These are phyloP conservation scores for Phytophthora tentaculata DNA, from an alignment of 352 stramenopile species.

Conservation along the genomic window DNA sequence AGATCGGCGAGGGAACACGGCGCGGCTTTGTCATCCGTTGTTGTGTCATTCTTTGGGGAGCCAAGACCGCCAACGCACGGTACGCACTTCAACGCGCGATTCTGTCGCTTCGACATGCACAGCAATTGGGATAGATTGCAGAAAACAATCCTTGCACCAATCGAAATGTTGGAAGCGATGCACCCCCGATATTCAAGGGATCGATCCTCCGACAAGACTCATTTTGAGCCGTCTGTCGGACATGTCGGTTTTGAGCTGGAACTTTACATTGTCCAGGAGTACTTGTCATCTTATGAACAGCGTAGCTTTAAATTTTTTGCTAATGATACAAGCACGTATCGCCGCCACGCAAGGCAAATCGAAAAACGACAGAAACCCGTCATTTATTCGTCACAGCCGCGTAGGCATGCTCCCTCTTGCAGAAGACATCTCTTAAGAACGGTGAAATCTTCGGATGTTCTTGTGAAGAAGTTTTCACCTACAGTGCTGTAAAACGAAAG, in stretches of 20 bases:
- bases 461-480: too few relatives aligned
- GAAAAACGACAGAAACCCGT: too few relatives aligned
- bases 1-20: slow-evolving; percentile 15
- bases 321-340: too few relatives aligned
- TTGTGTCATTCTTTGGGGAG: slow-evolving; percentile 1
- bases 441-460: neutral
- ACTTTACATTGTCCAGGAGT: too few relatives aligned
- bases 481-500: too few relatives aligned
- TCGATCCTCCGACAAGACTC: neutral
- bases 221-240: slow-evolving; percentile 7
- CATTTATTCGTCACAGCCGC: too few relatives aligned
- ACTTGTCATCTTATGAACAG: neutral
- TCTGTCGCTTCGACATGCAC: slow-evolving; percentile 23
- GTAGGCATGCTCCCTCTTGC: too few relatives aligned
- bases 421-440: too few relatives aligned
- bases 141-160: slow-evolving; percentile 14
- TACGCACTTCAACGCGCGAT: slow-evolving; percentile 29
- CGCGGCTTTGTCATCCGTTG: slow-evolving; percentile 10
- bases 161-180: slow-evolving; percentile 1
- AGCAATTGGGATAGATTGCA: slow-evolving; percentile 18
- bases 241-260: too few relatives aligned
- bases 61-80: slow-evolving; percentile 18
- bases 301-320: too few relatives aligned
- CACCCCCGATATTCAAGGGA: slow-evolving; percentile 9
- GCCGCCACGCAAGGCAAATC: too few relatives aligned